Evolutionary conservation across 345 rosid species (phyloP).

Genomic region (Populus deltoides): DNA sequence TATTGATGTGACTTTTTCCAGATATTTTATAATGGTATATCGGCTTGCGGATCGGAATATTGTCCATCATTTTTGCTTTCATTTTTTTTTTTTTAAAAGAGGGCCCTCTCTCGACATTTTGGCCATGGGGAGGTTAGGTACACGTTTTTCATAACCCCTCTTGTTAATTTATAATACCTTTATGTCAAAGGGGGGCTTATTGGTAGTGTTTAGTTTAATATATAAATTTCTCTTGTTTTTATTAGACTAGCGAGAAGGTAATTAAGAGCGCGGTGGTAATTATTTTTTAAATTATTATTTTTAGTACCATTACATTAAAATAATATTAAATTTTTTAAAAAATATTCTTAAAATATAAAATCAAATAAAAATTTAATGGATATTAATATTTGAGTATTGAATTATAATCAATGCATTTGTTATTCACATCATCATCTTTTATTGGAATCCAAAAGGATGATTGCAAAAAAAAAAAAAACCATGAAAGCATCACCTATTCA

Average conservation of each 20-base stretch:
- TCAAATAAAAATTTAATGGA: too few species aligned
- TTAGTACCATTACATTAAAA: too few species aligned
- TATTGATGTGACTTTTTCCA: not conserved
- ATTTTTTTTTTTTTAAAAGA: not conserved
- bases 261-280: accelerated
- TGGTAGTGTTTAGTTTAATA: not conserved
- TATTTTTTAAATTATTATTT: too few species aligned
- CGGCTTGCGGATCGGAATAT: not conserved
- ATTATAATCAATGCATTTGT: too few species aligned
- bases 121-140: not conserved
- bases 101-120: not conserved
- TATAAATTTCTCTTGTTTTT: not conserved
- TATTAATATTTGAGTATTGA: too few species aligned
- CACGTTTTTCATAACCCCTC: not conserved
- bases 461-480: too few species aligned
- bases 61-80: not conserved
- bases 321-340: too few species aligned
- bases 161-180: not conserved
- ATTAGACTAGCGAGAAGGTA: too few species aligned
- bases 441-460: not conserved
- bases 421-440: too few species aligned
- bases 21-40: not conserved
- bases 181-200: not conserved
- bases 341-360: too few species aligned
- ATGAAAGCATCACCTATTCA: too few species aligned